phyloP scores from a whole-genome alignment of 768 basidiomycete species.

The Naganishia randhawae region DNA sequence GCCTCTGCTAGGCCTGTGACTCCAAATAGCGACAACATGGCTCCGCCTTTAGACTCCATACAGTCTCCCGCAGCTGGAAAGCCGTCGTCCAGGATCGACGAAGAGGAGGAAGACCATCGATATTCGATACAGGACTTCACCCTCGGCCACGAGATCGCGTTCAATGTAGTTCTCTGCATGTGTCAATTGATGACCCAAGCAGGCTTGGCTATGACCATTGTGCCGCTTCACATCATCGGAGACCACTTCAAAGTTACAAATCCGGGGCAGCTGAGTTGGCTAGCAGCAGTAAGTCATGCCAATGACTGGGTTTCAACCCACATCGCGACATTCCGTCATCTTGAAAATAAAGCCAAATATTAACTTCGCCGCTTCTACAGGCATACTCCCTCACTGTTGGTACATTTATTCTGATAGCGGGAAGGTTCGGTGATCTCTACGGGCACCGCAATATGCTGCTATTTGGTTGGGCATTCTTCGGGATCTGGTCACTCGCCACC shows the following conservation, averaged over 20 bases:
- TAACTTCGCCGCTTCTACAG: background rate
- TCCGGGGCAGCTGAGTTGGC: slow-evolving; percentile 36
- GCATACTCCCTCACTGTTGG: slow-evolving; percentile 36
- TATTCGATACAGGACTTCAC: slow-evolving; percentile 32
- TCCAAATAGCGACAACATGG: background rate
- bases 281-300: slow-evolving; percentile 31
- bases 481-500: slow-evolving; percentile 18
- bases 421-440: slow-evolving; percentile 37
- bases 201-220: slow-evolving; percentile 36
- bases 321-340: slow-evolving; percentile 1
- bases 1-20: background rate
- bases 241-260: slow-evolving; percentile 31
- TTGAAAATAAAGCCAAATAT: background rate
- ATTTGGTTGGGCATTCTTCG: slow-evolving; percentile 26
- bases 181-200: slow-evolving; percentile 36
- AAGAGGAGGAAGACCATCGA: slow-evolving; percentile 7
- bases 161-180: slow-evolving; percentile 32
- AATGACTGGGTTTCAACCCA: no score
- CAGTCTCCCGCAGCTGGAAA: background rate
- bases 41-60: background rate
- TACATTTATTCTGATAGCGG: slow-evolving; percentile 36
- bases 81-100: background rate
- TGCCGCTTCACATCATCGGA: slow-evolving; percentile 35
- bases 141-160: slow-evolving; percentile 26
- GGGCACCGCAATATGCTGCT: slow-evolving; percentile 28